Base-by-base conservation (phyloP, 2,329 filamentous ascomycete genomes). In the Paradendryphiella salina region DNA sequence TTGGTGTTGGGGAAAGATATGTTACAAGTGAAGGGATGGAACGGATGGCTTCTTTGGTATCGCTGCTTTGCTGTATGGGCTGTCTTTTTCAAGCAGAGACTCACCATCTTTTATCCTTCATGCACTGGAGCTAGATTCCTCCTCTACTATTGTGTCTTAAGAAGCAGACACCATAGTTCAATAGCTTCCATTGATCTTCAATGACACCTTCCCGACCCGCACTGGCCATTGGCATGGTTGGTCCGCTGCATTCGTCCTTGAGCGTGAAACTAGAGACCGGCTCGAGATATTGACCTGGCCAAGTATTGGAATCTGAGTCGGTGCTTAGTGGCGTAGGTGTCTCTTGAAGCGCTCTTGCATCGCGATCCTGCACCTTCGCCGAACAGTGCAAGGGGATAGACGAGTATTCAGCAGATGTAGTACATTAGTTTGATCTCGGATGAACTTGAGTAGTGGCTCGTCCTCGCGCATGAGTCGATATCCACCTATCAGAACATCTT, bases 131-230 rank as follows among this genome's bases (percentile, higher is more conserved):
- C 10, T 4, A 14, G 17, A 11, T 14, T 7, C 4, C 3, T 35
- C 14, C 11, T 20, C 28, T 29, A 34, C 21, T 11, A 21, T 31
- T 14, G 9, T 15, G 20, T 6, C 23, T 10, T 26, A 9, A 26
- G 23, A 26, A 26, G 7, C 23, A 9, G 23, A 26, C 8, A 10
- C 8, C 23, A 10, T 9, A 26, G 23, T 26, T 26, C 29, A 20
- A 32, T 28, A 13, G 37, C n/a, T n/a, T 14, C 31, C 13, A 14
- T n/a, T 28, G 28, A 8, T 2, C 4, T 3, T 10, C 9, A 28
- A 40, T 40, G 35, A 47, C 34, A 47, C 44, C 44, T 47, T 47
- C 44, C 44, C 34, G 23, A 36, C 29, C 18, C 5, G 9, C n/a
- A 35, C 32, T 45, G 42, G 42, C 29, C 42, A 36, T 21, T 13